Conservation (phyloP, 1,284 basidiomycete genomes). For the Volvariella volvacea region DNA sequence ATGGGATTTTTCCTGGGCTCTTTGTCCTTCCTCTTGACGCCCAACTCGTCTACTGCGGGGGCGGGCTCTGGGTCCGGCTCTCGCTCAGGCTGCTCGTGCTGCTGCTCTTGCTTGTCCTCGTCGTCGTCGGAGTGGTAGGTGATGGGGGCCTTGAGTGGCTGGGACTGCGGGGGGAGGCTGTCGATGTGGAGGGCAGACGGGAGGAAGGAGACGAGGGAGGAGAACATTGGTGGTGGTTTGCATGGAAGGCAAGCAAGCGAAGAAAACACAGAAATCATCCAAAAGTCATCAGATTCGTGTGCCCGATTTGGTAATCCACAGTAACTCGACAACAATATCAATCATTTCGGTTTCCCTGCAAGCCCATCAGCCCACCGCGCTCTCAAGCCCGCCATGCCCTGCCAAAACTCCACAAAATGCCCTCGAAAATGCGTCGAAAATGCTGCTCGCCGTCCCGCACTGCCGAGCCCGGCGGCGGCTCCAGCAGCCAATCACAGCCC, state of each 20-base stretch:
- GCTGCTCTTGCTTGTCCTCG: constrained; percentile 17
- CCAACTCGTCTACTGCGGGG: constrained; percentile 14
- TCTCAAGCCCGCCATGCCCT: too few species aligned
- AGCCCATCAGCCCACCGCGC: neutral
- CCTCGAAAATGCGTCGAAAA: too few species aligned
- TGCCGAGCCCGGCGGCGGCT: too few species aligned
- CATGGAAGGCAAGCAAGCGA: neutral
- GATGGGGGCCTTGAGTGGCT: constrained; percentile 15
- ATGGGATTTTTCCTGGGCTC: neutral
- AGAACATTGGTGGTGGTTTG: constrained; percentile 40
- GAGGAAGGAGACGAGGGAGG: constrained; percentile 53
- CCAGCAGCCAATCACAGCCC: too few species aligned
- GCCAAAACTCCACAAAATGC: too few species aligned
- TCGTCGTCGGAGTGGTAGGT: constrained; percentile 19
- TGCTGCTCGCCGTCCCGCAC: too few species aligned
- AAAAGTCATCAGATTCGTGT: neutral
- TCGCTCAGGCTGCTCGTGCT: constrained; percentile 5
- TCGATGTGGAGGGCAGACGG: constrained; percentile 46
- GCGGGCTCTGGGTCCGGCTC: constrained; percentile 3
- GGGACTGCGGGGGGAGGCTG: constrained; percentile 8
- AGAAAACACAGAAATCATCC: neutral
- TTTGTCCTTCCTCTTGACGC: constrained; percentile 18
- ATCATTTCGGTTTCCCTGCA: neutral
- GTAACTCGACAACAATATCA: neutral
- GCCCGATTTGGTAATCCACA: constrained; percentile 1